A percentile compares a stretch with the other conserved stretches of the same genome.
phyloP scores from a whole-genome alignment of 306 rosid genomes.

The Medicago ruthenica region DNA sequence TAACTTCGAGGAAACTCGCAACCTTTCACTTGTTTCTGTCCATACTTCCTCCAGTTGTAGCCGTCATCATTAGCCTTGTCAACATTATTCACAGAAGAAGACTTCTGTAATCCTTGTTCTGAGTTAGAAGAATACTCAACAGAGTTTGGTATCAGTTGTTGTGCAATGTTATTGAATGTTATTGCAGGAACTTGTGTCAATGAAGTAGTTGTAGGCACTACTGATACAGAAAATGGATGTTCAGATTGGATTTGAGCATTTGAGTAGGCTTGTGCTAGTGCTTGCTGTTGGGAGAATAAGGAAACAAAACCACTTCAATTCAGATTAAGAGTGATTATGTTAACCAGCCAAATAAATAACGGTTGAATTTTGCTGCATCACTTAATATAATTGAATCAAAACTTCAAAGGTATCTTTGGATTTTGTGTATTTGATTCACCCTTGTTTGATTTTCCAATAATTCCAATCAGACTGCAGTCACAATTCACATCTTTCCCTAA shows the following conservation, averaged over 20 bases:
- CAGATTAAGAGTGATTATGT: neutral
- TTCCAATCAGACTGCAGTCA: no score
- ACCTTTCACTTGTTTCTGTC: constrained; percentile 89
- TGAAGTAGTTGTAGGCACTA: constrained; percentile 38
- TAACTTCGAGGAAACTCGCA: constrained; percentile 83
- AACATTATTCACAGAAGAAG: constrained; percentile 52
- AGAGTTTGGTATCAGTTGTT: constrained; percentile 40
- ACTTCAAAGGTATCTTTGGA: no score
- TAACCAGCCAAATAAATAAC: no score
- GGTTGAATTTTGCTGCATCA: no score
- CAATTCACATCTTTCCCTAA: no score
- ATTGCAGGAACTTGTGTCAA: constrained; percentile 47
- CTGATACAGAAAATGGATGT: constrained; percentile 49
- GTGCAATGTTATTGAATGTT: constrained; percentile 35
- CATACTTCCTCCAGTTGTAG: constrained; percentile 85
- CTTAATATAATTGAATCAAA: no score
- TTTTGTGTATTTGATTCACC: no score
- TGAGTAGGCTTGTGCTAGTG: constrained; percentile 66
- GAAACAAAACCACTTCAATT: neutral
- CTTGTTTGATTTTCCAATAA: no score
- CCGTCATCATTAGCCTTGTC: constrained; percentile 79
- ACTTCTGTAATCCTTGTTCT: constrained; percentile 51
- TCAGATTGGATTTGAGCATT: constrained; percentile 50
- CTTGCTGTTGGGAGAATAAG: constrained; percentile 54
- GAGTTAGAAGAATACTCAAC: constrained; percentile 48